Evolutionary conservation across 2,329 filamentous ascomycete species (phyloP).

Genomic region (Alternaria brassicae): DNA sequence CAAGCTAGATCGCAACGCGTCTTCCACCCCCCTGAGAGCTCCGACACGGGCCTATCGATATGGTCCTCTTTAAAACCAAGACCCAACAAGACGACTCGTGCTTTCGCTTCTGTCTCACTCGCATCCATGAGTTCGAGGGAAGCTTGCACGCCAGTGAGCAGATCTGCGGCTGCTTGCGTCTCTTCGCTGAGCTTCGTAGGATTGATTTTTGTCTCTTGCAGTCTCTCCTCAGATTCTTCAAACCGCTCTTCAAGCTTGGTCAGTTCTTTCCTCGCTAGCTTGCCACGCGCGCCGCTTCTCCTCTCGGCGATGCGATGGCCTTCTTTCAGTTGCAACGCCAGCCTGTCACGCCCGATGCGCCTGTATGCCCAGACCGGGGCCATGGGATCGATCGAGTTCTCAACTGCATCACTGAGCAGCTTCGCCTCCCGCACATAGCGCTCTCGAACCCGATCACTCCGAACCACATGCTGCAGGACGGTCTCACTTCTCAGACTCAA

Average conservation of each 20-base stretch:
- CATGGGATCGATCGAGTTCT: slow-evolving; percentile 62
- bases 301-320: slow-evolving; percentile 76
- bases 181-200: slow-evolving; percentile 66
- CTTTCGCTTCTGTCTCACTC: slow-evolving; percentile 69
- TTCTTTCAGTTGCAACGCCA: slow-evolving; percentile 69
- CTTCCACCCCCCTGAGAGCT: slow-evolving; percentile 71
- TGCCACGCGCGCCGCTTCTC: slow-evolving; percentile 76
- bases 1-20: slow-evolving; percentile 55
- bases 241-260: slow-evolving; percentile 72
- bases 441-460: slow-evolving; percentile 59
- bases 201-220: slow-evolving; percentile 64
- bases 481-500: slow-evolving; percentile 46
- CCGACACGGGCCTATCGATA: slow-evolving; percentile 66
- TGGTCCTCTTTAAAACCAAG: slow-evolving; percentile 73
- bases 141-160: slow-evolving; percentile 72
- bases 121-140: slow-evolving; percentile 68
- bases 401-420: slow-evolving; percentile 67
- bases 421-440: slow-evolving; percentile 67
- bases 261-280: slow-evolving; percentile 77
- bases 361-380: slow-evolving; percentile 68
- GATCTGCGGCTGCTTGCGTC: slow-evolving; percentile 72
- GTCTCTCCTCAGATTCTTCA: slow-evolving; percentile 60
- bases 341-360: slow-evolving; percentile 66
- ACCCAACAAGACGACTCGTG: slow-evolving; percentile 67
- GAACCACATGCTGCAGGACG: slow-evolving; percentile 72